phyloP scores from a whole-genome alignment of 1,284 basidiomycete species.

The Microbotryum violaceum region DNA sequence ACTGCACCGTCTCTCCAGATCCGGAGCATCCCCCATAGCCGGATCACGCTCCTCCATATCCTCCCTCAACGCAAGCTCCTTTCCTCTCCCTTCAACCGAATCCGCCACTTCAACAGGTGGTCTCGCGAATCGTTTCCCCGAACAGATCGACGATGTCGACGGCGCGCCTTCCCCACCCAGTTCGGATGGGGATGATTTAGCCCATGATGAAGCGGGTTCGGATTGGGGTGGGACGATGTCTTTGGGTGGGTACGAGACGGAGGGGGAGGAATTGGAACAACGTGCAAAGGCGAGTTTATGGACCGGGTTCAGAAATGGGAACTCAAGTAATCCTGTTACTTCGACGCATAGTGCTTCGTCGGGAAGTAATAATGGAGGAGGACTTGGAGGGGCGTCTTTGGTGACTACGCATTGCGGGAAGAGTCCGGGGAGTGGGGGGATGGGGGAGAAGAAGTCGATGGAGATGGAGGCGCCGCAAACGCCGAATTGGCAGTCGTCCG shows the following conservation, averaged over 20 bases:
- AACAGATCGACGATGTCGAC: constrained; percentile 10
- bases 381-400: not conserved
- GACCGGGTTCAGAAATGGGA: constrained; percentile 25
- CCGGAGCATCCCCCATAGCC: constrained; percentile 18
- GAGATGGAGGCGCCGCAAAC: constrained; percentile 24
- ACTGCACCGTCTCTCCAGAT: constrained; percentile 20
- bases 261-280: constrained; percentile 18
- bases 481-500: constrained; percentile 8
- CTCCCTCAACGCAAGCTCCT: not conserved
- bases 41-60: constrained; percentile 4
- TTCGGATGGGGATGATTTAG: not conserved
- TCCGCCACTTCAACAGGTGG: not conserved
- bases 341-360: no score
- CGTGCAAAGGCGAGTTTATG: constrained; percentile 13
- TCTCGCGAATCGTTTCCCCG: constrained; percentile 25
- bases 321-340: not conserved
- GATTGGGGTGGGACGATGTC: constrained; percentile 26
- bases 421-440: constrained; percentile 17
- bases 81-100: not conserved
- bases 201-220: constrained; percentile 8
- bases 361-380: constrained; percentile 2
- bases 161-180: constrained; percentile 1
- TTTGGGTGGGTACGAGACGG: constrained; percentile 17
- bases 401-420: not conserved
- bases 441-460: constrained; percentile 8